Evolutionary conservation across 768 basidiomycete species (phyloP).

Genomic region (Lactifluus pinguis): DNA sequence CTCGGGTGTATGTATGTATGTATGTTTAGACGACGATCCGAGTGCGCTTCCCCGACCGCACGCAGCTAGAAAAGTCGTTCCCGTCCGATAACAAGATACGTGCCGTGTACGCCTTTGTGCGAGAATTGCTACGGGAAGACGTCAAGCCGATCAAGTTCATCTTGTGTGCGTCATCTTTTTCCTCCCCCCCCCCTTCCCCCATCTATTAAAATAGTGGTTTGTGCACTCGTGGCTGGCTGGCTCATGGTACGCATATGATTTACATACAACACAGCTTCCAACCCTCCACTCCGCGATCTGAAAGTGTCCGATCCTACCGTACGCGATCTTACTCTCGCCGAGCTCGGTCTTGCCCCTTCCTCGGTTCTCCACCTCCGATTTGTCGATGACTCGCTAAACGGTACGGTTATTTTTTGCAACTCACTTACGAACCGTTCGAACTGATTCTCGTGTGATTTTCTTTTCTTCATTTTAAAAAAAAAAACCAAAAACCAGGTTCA

Average conservation of each 20-base stretch:
- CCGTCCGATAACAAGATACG: slow-evolving; percentile 72
- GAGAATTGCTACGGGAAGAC: slow-evolving; percentile 60
- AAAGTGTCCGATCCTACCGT: slow-evolving; percentile 72
- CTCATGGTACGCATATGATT: no score
- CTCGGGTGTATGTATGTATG: no score
- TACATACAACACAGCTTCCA: slow-evolving; percentile 47
- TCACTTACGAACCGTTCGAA: background rate
- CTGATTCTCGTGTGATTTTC: background rate
- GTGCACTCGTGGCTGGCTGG: no score
- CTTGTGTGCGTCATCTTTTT: slow-evolving; percentile 46
- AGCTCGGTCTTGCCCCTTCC: slow-evolving; percentile 72
- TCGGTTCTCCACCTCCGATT: slow-evolving; percentile 72
- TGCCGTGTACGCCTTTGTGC: slow-evolving; percentile 79
- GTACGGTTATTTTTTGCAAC: slow-evolving; percentile 37
- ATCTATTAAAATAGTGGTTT: no score
- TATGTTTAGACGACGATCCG: slow-evolving; percentile 64
- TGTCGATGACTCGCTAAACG: slow-evolving; percentile 60
- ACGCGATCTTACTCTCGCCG: slow-evolving; percentile 54
- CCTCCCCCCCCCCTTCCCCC: no score
- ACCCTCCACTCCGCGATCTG: slow-evolving; percentile 74
- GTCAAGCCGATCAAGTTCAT: slow-evolving; percentile 74
- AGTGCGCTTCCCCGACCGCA: slow-evolving; percentile 71
- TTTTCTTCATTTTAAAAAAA: background rate
- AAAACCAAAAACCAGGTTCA: slow-evolving; percentile 33
- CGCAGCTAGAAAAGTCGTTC: slow-evolving; percentile 71